phyloP scores from a whole-genome alignment of 768 basidiomycete genomes.

The Lentinula edodes region DNA sequence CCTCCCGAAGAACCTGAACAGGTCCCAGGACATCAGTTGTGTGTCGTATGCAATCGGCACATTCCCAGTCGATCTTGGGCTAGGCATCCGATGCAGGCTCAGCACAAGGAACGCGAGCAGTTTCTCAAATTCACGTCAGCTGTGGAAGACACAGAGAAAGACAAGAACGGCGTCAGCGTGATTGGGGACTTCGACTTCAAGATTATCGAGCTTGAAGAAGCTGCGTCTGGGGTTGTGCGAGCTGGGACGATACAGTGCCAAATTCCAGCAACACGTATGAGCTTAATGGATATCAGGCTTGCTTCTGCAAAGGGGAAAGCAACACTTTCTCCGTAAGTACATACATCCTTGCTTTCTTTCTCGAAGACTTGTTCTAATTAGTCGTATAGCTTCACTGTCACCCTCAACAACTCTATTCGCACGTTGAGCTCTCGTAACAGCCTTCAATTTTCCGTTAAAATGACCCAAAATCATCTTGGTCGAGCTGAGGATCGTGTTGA shows the following conservation, averaged over 20 bases:
- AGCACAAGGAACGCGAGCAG: constrained; percentile 19
- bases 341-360: neutral
- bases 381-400: neutral
- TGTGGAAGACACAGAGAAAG: constrained; percentile 26
- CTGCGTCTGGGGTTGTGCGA: neutral
- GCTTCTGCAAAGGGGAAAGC: neutral
- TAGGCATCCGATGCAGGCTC: constrained; percentile 10
- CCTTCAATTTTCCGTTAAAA: constrained; percentile 10
- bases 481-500: constrained; percentile 50
- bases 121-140: constrained; percentile 20
- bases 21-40: constrained; percentile 10
- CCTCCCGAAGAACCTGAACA: constrained; percentile 14
- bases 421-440: neutral
- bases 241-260: constrained; percentile 1
- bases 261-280: neutral
- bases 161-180: constrained; percentile 28
- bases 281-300: neutral
- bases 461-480: constrained; percentile 24
- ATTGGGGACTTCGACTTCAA: constrained; percentile 29
- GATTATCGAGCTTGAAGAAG: constrained; percentile 20
- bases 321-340: constrained; percentile 5
- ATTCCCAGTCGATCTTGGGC: constrained; percentile 9
- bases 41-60: constrained; percentile 17
- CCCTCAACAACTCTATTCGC: neutral
- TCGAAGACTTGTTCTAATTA: neutral